Percentiles rank a stretch among this genome's conserved stretches.
Evolutionary conservation across 352 stramenopile species (phyloP).

Genomic region (Peronosclerospora sorghi): DNA sequence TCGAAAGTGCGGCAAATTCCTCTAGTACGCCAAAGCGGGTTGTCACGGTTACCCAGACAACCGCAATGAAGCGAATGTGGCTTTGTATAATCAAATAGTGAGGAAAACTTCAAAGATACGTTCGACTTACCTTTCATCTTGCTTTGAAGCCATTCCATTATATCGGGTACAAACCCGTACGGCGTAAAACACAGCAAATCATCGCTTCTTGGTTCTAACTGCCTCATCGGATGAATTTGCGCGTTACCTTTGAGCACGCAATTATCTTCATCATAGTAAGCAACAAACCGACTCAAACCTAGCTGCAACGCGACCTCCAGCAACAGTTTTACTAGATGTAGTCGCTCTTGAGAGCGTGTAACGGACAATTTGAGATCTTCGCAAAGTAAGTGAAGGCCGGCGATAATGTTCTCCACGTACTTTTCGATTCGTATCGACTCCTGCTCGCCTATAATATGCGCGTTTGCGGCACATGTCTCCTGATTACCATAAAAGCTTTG

Average conservation of each 20-base stretch:
- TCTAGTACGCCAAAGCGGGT: conserved; percentile 20
- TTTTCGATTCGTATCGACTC: conserved; percentile 3
- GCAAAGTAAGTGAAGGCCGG: conserved; percentile 48
- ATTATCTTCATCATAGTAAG: conserved; percentile 47
- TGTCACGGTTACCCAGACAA: neutral
- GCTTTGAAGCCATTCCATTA: conserved; percentile 39
- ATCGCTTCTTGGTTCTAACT: neutral
- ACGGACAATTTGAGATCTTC: conserved; percentile 61
- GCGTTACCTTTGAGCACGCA: conserved; percentile 8
- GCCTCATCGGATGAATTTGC: neutral
- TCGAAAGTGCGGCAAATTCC: conserved; percentile 37
- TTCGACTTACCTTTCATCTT: conserved; percentile 10
- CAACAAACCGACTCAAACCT: conserved; percentile 20
- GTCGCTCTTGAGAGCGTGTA: conserved; percentile 13
- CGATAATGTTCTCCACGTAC: conserved; percentile 24
- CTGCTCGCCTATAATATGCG: neutral
- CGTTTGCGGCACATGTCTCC: neutral
- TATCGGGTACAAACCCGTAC: conserved; percentile 32
- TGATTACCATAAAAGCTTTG: neutral
- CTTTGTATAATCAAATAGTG: conserved; percentile 5
- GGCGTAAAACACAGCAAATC: conserved; percentile 13
- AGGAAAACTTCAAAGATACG: conserved; percentile 14
- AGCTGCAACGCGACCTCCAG: conserved; percentile 23
- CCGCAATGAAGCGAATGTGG: conserved; percentile 1
- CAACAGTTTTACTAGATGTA: conserved; percentile 30